phyloP scores from a whole-genome alignment of 768 basidiomycete genomes.

The Leccinum imitatum region DNA sequence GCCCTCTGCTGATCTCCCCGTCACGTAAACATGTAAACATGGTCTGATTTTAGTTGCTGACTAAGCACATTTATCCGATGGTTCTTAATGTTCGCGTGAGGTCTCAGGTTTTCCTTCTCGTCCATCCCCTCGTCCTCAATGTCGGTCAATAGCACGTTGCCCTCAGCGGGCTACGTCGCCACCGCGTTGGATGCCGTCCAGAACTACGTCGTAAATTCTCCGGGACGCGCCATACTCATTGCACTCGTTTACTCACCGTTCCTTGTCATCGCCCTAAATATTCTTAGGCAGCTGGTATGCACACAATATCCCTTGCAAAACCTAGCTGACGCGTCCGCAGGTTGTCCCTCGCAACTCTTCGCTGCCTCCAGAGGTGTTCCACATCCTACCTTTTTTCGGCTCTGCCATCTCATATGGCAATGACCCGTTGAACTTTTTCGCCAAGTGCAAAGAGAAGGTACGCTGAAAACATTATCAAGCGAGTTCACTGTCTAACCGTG shows the following conservation, averaged over 20 bases:
- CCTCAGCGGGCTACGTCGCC: conserved; percentile 27
- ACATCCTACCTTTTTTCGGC: conserved; percentile 87
- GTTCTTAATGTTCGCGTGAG: neutral
- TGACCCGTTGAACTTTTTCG: conserved; percentile 89
- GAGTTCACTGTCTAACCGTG: neutral
- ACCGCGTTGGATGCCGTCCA: conserved; percentile 17
- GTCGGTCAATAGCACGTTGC: conserved; percentile 25
- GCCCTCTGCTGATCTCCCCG: neutral
- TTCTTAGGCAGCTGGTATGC: conserved; percentile 75
- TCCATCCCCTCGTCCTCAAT: conserved; percentile 17
- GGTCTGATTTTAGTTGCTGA: conserved; percentile 26
- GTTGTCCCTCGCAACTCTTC: conserved; percentile 65
- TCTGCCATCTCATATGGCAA: conserved; percentile 89
- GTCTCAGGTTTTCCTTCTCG: neutral
- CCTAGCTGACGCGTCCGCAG: conserved; percentile 38
- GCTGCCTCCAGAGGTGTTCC: conserved; percentile 89
- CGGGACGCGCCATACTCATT: conserved; percentile 35
- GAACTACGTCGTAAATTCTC: conserved; percentile 22
- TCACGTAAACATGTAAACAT: neutral
- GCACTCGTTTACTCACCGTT: conserved; percentile 65
- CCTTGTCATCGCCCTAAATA: conserved; percentile 68
- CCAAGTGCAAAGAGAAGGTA: conserved; percentile 76
- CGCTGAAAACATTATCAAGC: conserved; percentile 18
- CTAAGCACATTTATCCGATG: conserved; percentile 17
- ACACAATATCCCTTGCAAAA: neutral